Evolutionary conservation across 306 rosid species (phyloP).

Genomic region (Acacia crassicarpa): DNA sequence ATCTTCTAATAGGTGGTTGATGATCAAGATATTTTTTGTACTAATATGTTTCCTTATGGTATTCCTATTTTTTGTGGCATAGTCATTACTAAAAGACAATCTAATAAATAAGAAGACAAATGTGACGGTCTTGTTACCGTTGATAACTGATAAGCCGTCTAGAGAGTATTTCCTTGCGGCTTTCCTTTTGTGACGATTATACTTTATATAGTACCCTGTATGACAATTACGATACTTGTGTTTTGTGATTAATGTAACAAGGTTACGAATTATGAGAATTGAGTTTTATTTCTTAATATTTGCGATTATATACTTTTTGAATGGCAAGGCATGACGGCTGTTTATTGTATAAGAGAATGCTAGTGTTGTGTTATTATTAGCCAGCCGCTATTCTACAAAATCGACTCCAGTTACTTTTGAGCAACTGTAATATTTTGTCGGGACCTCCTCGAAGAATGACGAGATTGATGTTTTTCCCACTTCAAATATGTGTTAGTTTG

Average conservation of each 20-base stretch:
- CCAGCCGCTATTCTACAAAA: too few relatives aligned
- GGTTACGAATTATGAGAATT: slow-evolving; percentile 33
- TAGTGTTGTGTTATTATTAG: too few relatives aligned
- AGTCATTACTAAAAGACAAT: too few relatives aligned
- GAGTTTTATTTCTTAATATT: background rate
- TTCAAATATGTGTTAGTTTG: background rate
- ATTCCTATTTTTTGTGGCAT: slow-evolving; percentile 99
- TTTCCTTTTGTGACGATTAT: background rate
- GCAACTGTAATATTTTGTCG: too few relatives aligned
- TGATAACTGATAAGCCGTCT: slow-evolving; percentile 35
- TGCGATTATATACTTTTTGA: background rate
- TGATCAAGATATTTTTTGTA: slow-evolving; percentile 99
- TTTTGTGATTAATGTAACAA: slow-evolving; percentile 30
- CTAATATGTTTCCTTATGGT: slow-evolving; percentile 92
- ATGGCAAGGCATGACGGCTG: background rate
- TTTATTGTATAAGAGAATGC: too few relatives aligned
- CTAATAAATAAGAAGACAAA: slow-evolving; percentile 36
- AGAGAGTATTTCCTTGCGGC: background rate
- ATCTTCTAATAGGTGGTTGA: slow-evolving; percentile 98
- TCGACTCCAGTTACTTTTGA: too few relatives aligned
- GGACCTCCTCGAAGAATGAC: background rate
- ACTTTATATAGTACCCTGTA: background rate
- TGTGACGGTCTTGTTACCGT: slow-evolving; percentile 27
- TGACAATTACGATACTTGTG: slow-evolving; percentile 33
- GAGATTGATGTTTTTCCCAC: background rate